Evolutionary conservation across 108 stramenopile species (phyloP).

Genomic region (Thalassiosira profunda): DNA sequence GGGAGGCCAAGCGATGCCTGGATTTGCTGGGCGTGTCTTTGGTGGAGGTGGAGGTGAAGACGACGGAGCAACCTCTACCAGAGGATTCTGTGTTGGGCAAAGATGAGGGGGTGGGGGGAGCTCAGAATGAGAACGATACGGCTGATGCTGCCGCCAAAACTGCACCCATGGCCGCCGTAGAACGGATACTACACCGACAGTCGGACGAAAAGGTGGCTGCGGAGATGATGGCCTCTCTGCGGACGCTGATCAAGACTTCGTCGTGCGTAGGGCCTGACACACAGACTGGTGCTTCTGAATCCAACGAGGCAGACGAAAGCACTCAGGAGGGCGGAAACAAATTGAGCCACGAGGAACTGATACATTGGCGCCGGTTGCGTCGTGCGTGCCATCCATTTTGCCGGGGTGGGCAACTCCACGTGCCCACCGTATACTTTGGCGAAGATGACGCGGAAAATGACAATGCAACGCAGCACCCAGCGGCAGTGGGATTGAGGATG

Average conservation of each 20-base stretch:
- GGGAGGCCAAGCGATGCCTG: conserved; percentile 43
- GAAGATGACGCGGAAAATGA: not conserved
- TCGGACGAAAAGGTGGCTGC: conserved; percentile 51
- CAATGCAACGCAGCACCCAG: conserved; percentile 37
- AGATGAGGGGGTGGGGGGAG: not conserved
- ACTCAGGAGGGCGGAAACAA: not conserved
- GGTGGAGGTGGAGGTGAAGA: conserved; percentile 43
- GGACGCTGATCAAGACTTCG: conserved; percentile 37
- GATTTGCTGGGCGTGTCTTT: conserved; percentile 54
- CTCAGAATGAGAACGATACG: not conserved
- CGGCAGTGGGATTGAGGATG: conserved; percentile 33
- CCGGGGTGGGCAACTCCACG: not conserved
- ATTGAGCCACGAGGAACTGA: conserved; percentile 9
- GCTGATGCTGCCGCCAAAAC: not conserved
- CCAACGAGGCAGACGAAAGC: conserved; percentile 1
- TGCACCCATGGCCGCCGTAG: not conserved
- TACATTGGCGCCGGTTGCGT: not conserved
- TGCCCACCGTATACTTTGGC: too few species aligned
- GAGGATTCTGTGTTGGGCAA: not conserved
- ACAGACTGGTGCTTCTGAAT: not conserved
- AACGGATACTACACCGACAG: conserved; percentile 41
- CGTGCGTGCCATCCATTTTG: conserved; percentile 33
- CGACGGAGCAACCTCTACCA: not conserved
- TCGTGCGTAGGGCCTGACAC: conserved; percentile 2
- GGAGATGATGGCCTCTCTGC: conserved; percentile 53